Base-by-base conservation (phyloP, 2,329 filamentous ascomycete species). In the Rugonectria rugulosa region DNA sequence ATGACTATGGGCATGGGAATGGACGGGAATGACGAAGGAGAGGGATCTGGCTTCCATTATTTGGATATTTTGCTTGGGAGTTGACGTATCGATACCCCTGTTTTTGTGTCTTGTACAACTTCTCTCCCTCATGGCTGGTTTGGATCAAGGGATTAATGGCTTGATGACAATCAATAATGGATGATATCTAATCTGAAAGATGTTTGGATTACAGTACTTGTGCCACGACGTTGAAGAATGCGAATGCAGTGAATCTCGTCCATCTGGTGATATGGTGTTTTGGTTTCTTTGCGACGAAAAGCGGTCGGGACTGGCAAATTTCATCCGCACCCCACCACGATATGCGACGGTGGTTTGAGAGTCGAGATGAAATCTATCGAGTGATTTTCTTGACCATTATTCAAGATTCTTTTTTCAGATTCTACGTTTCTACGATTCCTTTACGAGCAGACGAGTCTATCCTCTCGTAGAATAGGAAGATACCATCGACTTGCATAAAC, bases 21-120 rank as follows among this genome's bases (percentile, higher is more conserved):
- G 31, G 43, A 54, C 21, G n/a, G n/a, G n/a, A n/a, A n/a, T n/a
- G n/a, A 9, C 29, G 29, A 32, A 5, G 29, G 45, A 51, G 56
- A 53, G 43, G 47, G 50, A 52, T 49, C 42, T 51, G 31, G 37
- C 34, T 53, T 29, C 48, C 37, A 26, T 27, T 59, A 37, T 47
- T 62, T 56, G 49, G 56, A 52, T 55, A 55, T 21, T 52, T 53
- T 53, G 49, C 58, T 64, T 64, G 63, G 65, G 65, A 67, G 61
- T 68, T 68, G 64, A 66, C 56, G 53, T 60, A 68, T 65, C 64
- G 66, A 68, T 68, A 68, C 66, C 66, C 66, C 63, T 68, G 61
- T 66, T 59, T 61, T 54, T 60, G 23, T 65, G 36, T 60, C 43
- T 48, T 32, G 53, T 51, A 43, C 40, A 24, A 14, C 24, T 43